Conservation (phyloP, 768 basidiomycete species). For the Leccinum sublutescens region DNA sequence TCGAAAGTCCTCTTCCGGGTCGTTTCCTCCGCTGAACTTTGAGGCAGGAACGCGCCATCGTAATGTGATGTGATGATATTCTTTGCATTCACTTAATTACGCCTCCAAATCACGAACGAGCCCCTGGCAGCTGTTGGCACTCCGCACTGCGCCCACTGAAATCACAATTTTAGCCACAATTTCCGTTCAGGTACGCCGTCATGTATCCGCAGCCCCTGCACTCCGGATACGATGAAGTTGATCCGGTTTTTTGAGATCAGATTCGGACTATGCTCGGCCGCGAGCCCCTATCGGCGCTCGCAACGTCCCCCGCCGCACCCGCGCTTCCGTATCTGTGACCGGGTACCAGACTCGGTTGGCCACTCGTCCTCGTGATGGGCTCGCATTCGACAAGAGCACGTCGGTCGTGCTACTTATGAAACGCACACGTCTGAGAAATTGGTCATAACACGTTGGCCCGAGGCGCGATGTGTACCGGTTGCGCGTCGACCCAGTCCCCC, state of each 20-base stretch:
- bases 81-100: slow-evolving; percentile 31
- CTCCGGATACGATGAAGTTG: background rate
- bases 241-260: slow-evolving; percentile 29
- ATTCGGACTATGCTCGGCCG: slow-evolving; percentile 12
- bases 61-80: slow-evolving; percentile 31
- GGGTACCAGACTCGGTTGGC: slow-evolving; percentile 19
- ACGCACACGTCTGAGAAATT: slow-evolving; percentile 34
- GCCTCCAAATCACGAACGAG: slow-evolving; percentile 42
- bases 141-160: slow-evolving; percentile 40
- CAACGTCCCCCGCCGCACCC: slow-evolving; percentile 17
- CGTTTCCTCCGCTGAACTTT: slow-evolving; percentile 24
- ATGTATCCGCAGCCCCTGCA: background rate
- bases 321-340: slow-evolving; percentile 20
- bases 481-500: too few species aligned
- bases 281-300: slow-evolving; percentile 23
- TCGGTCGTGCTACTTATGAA: slow-evolving; percentile 46
- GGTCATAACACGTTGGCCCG: too few species aligned
- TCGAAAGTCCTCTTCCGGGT: background rate
- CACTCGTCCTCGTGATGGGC: slow-evolving; percentile 17
- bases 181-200: background rate
- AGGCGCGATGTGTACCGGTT: too few species aligned
- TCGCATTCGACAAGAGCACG: slow-evolving; percentile 35
- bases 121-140: slow-evolving; percentile 19
- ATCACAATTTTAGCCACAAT: slow-evolving; percentile 31
- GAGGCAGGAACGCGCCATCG: slow-evolving; percentile 30